Base-by-base conservation (phyloP, 2,329 filamentous ascomycete species). In the Chaetomiaceae sp. region DNA sequence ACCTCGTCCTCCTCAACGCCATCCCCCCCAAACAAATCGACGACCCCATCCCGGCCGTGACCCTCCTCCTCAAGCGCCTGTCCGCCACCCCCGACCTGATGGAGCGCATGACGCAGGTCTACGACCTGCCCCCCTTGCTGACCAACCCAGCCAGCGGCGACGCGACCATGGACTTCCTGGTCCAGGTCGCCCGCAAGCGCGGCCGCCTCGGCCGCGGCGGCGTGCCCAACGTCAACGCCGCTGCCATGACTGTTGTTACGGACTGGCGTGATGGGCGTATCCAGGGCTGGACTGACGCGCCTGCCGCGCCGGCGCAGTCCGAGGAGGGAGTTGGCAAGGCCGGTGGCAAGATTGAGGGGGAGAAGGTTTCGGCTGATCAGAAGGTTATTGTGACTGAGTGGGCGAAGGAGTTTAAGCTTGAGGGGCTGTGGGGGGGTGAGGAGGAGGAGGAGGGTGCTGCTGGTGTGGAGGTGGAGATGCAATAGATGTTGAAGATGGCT, bases 231-330 rank as follows among this genome's bases (percentile, higher is more conserved):
- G 70, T 97, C 53, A 77, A 83, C 59, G 84, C 87, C 48, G 92
- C 93, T 7, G 93, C 92, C 56, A 92, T 93, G 79, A 86, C 89
- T 0, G 91, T 99, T 50, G 83, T 99, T 51, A 93, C 84, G n/a
- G 93, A 99, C 73, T 95, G 93, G 89, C 82, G 93, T 60, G 92
- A 97, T 66, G 92, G 91, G 21, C 82, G 93, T 46, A 95, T 99
- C 62, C 89, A 95, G 70, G 91, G 91, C 51, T 96, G 91, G 91
- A 81, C 85, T 42, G 86, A 90, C 61, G 80, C 89, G 3, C 90
- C 91, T 13, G 30, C 30, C 2, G 30, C 30, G 30, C 30, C 30
- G 7, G 10, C 30, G 5, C 8, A 7, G 30, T 33, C 30, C 8
- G 30, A 33, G 30, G 7, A 64, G 35, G n/a, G n/a, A n/a, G 58